A percentile compares a stretch with the other conserved stretches of the same genome.
phyloP scores from a whole-genome alignment of 1,139 yeast genomes.

The Candida dubliniensis region DNA sequence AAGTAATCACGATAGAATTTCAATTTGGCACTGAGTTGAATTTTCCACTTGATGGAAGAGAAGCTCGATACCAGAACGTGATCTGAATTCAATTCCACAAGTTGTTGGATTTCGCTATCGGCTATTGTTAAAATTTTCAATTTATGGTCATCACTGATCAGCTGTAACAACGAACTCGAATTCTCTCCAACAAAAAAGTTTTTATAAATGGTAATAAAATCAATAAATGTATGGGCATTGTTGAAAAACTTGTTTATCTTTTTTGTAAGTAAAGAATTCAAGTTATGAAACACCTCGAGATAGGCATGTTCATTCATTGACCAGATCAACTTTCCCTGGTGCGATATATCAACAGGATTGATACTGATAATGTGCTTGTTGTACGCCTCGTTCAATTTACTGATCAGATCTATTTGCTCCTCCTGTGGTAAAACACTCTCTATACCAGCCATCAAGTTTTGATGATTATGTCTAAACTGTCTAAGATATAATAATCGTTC shows the following conservation, averaged over 20 bases:
- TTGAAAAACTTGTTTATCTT: conserved; percentile 29
- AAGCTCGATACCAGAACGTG: background rate
- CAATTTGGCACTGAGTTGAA: conserved; percentile 23
- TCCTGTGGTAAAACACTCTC: conserved; percentile 22
- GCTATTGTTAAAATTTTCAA: conserved; percentile 33
- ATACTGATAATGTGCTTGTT: conserved; percentile 28
- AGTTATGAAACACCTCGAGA: conserved; percentile 19
- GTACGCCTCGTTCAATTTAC: conserved; percentile 32
- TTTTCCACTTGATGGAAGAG: conserved; percentile 21
- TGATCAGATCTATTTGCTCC: conserved; percentile 17
- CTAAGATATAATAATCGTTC: conserved; percentile 47
- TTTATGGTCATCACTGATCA: conserved; percentile 39
- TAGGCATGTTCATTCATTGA: conserved; percentile 31
- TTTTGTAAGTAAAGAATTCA: conserved; percentile 23
- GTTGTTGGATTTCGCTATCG: conserved; percentile 26
- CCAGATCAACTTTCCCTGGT: conserved; percentile 37
- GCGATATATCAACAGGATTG: conserved; percentile 35
- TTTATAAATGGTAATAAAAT: conserved; percentile 30
- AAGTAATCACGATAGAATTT: conserved; percentile 23
- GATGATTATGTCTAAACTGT: conserved; percentile 54
- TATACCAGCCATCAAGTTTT: conserved; percentile 49
- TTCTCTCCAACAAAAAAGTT: conserved; percentile 18
- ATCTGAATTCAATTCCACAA: conserved; percentile 12
- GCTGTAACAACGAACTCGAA: conserved; percentile 21
- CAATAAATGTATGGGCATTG: conserved; percentile 28